These are phyloP conservation scores for Cucurbita argyrosperma DNA, from an alignment of 306 rosid genomes.

Conservation along the genomic window DNA sequence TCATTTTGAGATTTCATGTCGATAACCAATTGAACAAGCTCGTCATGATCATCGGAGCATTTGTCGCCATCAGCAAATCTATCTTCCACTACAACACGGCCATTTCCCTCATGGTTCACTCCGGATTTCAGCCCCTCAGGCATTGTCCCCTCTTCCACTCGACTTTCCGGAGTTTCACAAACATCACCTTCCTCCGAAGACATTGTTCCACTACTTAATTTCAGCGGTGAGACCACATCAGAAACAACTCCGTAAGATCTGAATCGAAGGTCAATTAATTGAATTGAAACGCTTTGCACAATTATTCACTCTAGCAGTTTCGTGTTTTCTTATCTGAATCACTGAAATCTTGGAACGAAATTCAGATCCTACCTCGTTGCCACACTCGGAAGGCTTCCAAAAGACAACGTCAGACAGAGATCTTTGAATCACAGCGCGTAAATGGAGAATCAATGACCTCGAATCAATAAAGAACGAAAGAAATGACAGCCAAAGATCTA, in stretches of 20 bases:
- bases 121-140: constrained; percentile 19
- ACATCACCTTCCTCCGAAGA: constrained; percentile 28
- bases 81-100: constrained; percentile 21
- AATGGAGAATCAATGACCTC: background rate
- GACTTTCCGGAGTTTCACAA: constrained; percentile 19
- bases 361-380: constrained; percentile 3
- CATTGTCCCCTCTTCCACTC: constrained; percentile 16
- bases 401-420: background rate
- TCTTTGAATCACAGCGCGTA: background rate
- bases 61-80: constrained; percentile 21
- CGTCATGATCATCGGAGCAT: constrained; percentile 35
- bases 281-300: background rate
- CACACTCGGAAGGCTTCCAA: background rate
- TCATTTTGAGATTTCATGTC: constrained; percentile 73
- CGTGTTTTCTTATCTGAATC: background rate
- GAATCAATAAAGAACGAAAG: background rate
- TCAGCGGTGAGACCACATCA: constrained; percentile 14
- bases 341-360: background rate
- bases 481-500: background rate
- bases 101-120: constrained; percentile 19
- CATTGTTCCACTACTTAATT: constrained; percentile 17
- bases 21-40: constrained; percentile 47
- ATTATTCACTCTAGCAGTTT: background rate
- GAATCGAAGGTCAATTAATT: background rate
- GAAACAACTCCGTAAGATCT: background rate